Conservation (phyloP, 208 protist species). For the Plasmodiophora brassicae region DNA sequence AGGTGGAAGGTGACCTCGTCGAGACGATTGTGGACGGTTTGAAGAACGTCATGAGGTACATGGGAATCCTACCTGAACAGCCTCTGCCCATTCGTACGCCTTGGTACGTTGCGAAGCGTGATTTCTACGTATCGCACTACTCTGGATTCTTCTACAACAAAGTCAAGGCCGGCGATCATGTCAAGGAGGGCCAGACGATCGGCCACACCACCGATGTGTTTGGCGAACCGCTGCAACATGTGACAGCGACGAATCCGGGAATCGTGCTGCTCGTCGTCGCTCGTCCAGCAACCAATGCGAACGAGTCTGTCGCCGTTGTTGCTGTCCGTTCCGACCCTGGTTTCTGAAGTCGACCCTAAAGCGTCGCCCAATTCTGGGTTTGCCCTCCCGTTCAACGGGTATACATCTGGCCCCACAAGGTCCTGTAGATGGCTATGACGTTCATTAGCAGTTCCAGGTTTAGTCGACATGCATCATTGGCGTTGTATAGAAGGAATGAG, state of each 20-base stretch:
- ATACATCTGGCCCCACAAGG: too few species aligned
- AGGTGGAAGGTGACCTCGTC: background rate
- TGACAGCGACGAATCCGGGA: background rate
- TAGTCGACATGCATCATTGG: too few species aligned
- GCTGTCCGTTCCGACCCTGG: too few species aligned
- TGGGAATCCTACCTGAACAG: background rate
- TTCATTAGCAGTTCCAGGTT: too few species aligned
- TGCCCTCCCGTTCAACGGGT: too few species aligned
- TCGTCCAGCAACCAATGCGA: background rate
- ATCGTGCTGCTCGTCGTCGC: background rate
- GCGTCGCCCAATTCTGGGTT: too few species aligned
- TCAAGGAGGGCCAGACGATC: background rate
- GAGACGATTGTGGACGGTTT: background rate
- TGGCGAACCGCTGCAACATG: background rate
- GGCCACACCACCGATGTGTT: background rate
- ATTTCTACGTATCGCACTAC: background rate
- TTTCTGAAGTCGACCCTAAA: too few species aligned
- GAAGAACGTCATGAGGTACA: background rate
- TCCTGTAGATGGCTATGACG: too few species aligned
- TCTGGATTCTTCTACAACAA: background rate
- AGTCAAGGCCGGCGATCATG: background rate
- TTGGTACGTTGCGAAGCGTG: background rate
- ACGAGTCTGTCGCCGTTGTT: background rate
- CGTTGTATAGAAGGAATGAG: too few species aligned
- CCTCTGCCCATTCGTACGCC: background rate